phyloP scores from a whole-genome alignment of 2,329 filamentous ascomycete genomes.

The Epichloe elymi region DNA sequence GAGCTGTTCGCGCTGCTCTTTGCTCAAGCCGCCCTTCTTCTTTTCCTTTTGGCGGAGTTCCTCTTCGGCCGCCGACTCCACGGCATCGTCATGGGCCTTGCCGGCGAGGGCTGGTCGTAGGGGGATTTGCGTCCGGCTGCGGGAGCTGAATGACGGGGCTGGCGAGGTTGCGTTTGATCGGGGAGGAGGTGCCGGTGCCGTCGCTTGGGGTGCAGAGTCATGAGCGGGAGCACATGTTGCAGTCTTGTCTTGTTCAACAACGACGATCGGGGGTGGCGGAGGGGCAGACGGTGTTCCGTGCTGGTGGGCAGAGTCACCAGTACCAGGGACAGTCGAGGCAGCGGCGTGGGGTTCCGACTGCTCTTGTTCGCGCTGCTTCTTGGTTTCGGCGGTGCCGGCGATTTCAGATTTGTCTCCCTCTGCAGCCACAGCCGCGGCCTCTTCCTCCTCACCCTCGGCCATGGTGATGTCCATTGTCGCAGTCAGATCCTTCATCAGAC shows the following conservation, averaged over 20 bases:
- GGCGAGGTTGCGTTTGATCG: slow-evolving; percentile 25
- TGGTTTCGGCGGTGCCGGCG: slow-evolving; percentile 43
- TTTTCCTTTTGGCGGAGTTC: slow-evolving; percentile 45
- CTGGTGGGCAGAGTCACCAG: slow-evolving; percentile 15
- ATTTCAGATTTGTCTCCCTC: slow-evolving; percentile 36
- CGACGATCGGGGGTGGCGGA: slow-evolving; percentile 23
- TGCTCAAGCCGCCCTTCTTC: slow-evolving; percentile 75
- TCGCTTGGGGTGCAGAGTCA: slow-evolving; percentile 7
- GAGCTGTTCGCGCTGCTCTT: slow-evolving; percentile 88
- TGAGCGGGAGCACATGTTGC: slow-evolving; percentile 9
- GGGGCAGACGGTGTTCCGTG: not conserved
- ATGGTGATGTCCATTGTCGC: slow-evolving; percentile 97
- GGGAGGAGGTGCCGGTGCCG: slow-evolving; percentile 14
- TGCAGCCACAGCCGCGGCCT: slow-evolving; percentile 15
- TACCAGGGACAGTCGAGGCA: slow-evolving; percentile 9
- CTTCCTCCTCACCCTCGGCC: slow-evolving; percentile 53
- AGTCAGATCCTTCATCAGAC: slow-evolving; percentile 94
- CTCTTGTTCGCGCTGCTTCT: slow-evolving; percentile 39
- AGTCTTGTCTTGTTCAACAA: slow-evolving; percentile 27
- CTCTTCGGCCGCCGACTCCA: slow-evolving; percentile 52
- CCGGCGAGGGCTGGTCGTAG: slow-evolving; percentile 82
- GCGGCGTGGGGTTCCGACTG: slow-evolving; percentile 6
- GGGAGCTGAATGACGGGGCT: slow-evolving; percentile 28
- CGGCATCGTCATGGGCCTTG: slow-evolving; percentile 56
- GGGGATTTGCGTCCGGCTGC: slow-evolving; percentile 40